Evolutionary conservation across 441 rosid species (phyloP), one percentile per base, ranked within the genome.

Genomic region (Euphorbia schlechtendalii): DNA sequence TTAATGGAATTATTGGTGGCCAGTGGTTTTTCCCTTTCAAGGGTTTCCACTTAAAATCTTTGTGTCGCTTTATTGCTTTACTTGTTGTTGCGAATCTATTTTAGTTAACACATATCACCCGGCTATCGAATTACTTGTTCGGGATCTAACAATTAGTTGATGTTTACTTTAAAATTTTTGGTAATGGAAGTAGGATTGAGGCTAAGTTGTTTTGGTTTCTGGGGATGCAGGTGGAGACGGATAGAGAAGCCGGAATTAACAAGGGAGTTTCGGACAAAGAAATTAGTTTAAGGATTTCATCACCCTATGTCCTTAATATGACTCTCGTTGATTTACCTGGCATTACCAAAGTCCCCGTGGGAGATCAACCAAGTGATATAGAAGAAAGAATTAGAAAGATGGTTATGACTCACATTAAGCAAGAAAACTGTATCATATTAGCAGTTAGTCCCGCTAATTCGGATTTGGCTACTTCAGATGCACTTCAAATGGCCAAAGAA

Each of bases 381-480:
- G 96, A 86, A 77, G 75, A 69, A 0, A 74, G 82, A 48, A 83
- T 86, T 21, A 77, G 92, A 64, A 77, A 57, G 2, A 88, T 88
- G 88, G 80, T 86, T 56, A 75, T 82, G 85, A 61, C 78, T 38
- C 49, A 78, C 65, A 83, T 86, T 61, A 79, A 34, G 52, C 56
- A 72, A 46, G 63, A 74, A 74, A 90, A 78, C 64, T 87, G 88
- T 66, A 65, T 90, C 67, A 90, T 90, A 56, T 68, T 90, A 32
- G 95, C 97, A 28, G 88, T 90, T 67, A 74, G 83, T 61, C 89
- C 90, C 0, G 97, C 95, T 0, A 90, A 87, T 80, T 77, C 90
- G 6, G 97, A 90, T 86, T 77, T 90, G 72, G 90, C 92, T 3
- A 90, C 81, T 63, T 90, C 95, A 7, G 97, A 87, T 78, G 90